phyloP scores from a whole-genome alignment of 495 filamentous ascomycete genomes.

The Bryoglossum gracile region DNA sequence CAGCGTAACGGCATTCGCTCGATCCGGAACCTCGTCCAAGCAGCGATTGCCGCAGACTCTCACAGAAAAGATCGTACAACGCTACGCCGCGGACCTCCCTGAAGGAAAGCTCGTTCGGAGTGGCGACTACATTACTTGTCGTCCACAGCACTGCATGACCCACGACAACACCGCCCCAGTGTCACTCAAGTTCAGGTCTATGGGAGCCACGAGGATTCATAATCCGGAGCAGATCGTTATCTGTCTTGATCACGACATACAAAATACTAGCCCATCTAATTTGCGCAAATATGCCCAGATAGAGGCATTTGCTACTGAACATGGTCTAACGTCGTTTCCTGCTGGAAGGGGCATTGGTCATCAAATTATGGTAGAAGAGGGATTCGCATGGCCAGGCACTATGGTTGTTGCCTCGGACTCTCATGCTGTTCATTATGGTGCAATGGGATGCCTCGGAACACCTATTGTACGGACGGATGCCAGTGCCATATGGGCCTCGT shows the following conservation, averaged over 20 bases:
- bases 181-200: constrained; percentile 51
- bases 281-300: constrained; percentile 80
- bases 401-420: constrained; percentile 75
- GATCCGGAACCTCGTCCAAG: no score
- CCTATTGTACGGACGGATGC: constrained; percentile 85
- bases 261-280: constrained; percentile 78
- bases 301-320: constrained; percentile 74
- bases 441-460: constrained; percentile 70
- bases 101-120: constrained; percentile 64
- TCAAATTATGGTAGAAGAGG: constrained; percentile 82
- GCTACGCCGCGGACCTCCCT: constrained; percentile 62
- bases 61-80: constrained; percentile 92
- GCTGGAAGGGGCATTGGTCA: constrained; percentile 81
- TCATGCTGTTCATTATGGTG: constrained; percentile 90
- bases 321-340: constrained; percentile 78
- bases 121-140: constrained; percentile 79
- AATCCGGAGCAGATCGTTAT: constrained; percentile 51
- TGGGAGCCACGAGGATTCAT: constrained; percentile 27
- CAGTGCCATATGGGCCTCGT: constrained; percentile 80
- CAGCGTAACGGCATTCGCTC: no score
- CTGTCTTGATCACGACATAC: constrained; percentile 89
- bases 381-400: constrained; percentile 70
- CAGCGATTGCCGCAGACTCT: constrained; percentile 67
- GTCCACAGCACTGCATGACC: constrained; percentile 73
- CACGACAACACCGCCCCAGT: constrained; percentile 94